Evolutionary conservation across 306 rosid species (phyloP).

Genomic region (Glycine soja): DNA sequence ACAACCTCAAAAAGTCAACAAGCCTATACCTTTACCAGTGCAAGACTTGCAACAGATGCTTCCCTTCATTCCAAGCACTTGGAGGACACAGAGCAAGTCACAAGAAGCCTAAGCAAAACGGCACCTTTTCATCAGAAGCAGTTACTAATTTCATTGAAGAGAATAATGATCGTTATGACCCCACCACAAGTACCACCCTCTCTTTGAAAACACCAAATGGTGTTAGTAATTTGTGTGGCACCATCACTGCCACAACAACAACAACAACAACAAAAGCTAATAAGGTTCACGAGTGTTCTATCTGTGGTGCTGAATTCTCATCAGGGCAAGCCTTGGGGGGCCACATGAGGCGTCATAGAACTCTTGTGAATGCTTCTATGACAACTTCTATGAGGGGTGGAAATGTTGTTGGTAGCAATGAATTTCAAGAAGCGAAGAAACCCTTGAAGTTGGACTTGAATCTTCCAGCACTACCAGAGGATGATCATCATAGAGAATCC

Average conservation of each 20-base stretch:
- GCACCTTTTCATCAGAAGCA: conserved; percentile 3
- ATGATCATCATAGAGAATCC: conserved; percentile 57
- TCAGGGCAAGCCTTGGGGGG: conserved; percentile 99
- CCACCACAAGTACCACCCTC: conserved; percentile 57
- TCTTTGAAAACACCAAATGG: conserved; percentile 61
- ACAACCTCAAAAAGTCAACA: conserved; percentile 6
- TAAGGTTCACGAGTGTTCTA: conserved; percentile 76
- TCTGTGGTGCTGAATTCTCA: conserved; percentile 79
- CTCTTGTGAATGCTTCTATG: conserved; percentile 36
- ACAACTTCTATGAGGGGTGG: not conserved
- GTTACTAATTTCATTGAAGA: conserved; percentile 8
- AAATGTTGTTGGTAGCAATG: conserved; percentile 26
- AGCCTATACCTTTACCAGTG: conserved; percentile 58
- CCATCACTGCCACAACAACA: not conserved
- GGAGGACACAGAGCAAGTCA: conserved; percentile 97
- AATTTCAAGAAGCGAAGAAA: conserved; percentile 49
- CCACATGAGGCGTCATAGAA: conserved; percentile 91
- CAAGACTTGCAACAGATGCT: conserved; percentile 82
- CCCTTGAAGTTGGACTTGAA: conserved; percentile 78
- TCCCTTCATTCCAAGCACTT: conserved; percentile 87
- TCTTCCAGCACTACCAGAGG: conserved; percentile 73
- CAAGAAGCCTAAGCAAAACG: conserved; percentile 61
- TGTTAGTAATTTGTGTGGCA: conserved; percentile 33
- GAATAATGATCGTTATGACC: conserved; percentile 16
- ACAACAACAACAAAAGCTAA: conserved; percentile 51